Base-by-base conservation (phyloP, 1,284 basidiomycete species). In the Marasmius sp. region DNA sequence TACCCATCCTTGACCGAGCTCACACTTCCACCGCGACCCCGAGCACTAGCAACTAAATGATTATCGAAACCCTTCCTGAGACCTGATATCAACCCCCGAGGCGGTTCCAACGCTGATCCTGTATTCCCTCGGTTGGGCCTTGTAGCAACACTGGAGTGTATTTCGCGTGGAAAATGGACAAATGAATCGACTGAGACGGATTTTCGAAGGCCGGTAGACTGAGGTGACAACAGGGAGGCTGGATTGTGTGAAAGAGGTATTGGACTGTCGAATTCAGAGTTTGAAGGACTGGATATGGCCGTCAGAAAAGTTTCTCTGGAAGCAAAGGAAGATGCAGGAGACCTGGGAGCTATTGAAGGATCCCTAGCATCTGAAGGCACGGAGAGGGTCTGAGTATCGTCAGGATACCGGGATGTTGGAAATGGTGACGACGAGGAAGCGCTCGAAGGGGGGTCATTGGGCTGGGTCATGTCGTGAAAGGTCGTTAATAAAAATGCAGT, bases 151-250 rank as follows among this genome's bases (percentile, higher is more conserved):
- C 73, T 68, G 55, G 76, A 65, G 45, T 73, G 64, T 45, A 65
- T 62, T 54, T 79, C 77, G 61, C 76, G 81, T 63, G 75, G 78
- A 68, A 80, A 77, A 50, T 75, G 76, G 54, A 84, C 81, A 71
- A 91, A 88, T 9, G 90, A 92, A 72, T 92, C 90, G 62, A 86
- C 88, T 27, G 90, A 92, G 63, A 89, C 74, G 27, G 89, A 89
- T 75, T 91, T 91, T 66, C 87, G 81, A 58, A 91, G 80, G 63
- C 69, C 75, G 11, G 33, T 18, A 37, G 52, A n/a, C 59, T 77
- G 74, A 33, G 79, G 70, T 66, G 73, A 61, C 62, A 67, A 49
- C 47, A 58, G 56, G 16, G 54, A 57, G 49, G 62, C 16, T 14
- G 50, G 27, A 22, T 45, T 54, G 20, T 45, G 20, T 43, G 58